Base-by-base conservation (phyloP, 805 yeast species). In the Suhomyces tanzawaensis region DNA sequence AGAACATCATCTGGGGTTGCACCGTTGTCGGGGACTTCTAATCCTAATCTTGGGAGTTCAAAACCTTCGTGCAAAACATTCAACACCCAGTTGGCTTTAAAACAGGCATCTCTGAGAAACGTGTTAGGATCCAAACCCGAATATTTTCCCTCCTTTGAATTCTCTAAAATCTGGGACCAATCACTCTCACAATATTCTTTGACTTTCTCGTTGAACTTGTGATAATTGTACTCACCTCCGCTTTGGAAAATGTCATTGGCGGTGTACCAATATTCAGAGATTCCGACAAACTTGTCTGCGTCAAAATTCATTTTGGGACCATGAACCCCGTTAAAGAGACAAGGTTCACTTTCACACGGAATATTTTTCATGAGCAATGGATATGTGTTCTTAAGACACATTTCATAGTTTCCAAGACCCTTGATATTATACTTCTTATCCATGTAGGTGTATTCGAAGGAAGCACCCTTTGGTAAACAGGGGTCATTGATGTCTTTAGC, bases 211-310 rank as follows among this genome's bases (percentile, higher is more conserved):
- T 79, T 83, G 53, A 85, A 88, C 27, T 72, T 66, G 25, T 75
- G 71, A 55, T 81, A 91, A 53, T 86, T 86, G 58, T 90, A 90
- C 39, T 81, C 87, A 11, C 97, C 98, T 3, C 95, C 91, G 66
- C 88, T 74, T 27, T 82, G 79, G 58, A 90, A 90, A 3, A 91
- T 77, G 55, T 91, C 98, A 52, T 89, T 85, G 3, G 96, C 90
- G 1, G 97, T 88, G 57, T 93, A 91, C 97, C 98, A 93, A 64
- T 88, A 93, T 61, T 93, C 99, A 6, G 96, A 86, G 16, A 91
- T 82, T 0, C 99, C 99, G 19, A 93, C 84, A 61, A 93, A 90
- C 52, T 79, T 84, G 52, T 88, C 95, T 34, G 72, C 72, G 11
- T 74, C 72, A 54, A 87, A 88, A 62, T 90, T 88, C 44, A 93